These are phyloP conservation scores for Helianthus annuus DNA, from an alignment of 129 eudicot genomes.

Conservation along the genomic window HanXRQr2.0-SUNRISE NC_035446.2:87235867-87236366, in stretches of 20 bases:
- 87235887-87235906: too few species aligned
- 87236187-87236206: too few species aligned
- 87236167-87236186: too few species aligned
- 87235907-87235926: neutral
- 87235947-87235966: neutral
- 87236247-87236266: too few species aligned
- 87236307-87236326: neutral
- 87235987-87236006: neutral
- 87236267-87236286: neutral
- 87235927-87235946: neutral
- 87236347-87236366: neutral
- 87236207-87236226: too few species aligned
- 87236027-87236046: neutral
- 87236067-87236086: neutral
- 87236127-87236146: neutral
- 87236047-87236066: neutral
- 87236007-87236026: neutral
- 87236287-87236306: neutral
- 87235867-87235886: too few species aligned
- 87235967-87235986: neutral
- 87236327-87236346: neutral
- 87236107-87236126: neutral
- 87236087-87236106: neutral
- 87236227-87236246: too few species aligned
- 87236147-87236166: too few species aligned